phyloP scores from a whole-genome alignment of 2,329 filamentous ascomycete genomes.

The Zymoseptoria passerinii region DNA sequence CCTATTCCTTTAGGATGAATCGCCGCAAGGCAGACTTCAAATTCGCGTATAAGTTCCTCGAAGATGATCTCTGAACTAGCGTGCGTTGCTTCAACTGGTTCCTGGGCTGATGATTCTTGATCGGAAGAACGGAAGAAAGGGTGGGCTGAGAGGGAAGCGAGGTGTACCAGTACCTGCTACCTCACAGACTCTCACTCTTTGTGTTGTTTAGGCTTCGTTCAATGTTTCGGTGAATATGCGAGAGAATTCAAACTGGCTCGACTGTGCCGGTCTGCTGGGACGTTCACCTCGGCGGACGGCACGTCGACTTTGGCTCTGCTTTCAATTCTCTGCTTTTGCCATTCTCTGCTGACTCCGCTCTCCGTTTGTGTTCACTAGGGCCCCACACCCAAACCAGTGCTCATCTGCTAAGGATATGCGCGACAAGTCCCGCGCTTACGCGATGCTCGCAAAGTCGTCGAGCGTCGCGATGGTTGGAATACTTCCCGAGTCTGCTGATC shows the following conservation, averaged over 20 bases:
- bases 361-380: neutral
- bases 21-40: conserved; percentile 95
- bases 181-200: neutral
- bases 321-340: neutral
- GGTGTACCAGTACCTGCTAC: neutral
- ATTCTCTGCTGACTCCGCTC: conserved; percentile 39
- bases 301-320: neutral
- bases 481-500: too few relatives aligned
- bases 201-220: neutral
- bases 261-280: neutral
- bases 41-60: conserved; percentile 95
- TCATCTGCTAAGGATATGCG: too few relatives aligned
- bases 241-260: neutral
- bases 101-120: neutral
- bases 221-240: neutral
- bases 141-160: neutral
- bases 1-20: conserved; percentile 69
- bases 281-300: neutral
- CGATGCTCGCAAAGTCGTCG: too few relatives aligned
- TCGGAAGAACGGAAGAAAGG: neutral
- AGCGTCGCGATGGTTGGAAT: too few relatives aligned
- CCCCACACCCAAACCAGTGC: too few relatives aligned
- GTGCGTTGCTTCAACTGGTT: neutral
- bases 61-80: conserved; percentile 54
- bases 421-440: too few relatives aligned